A percentile compares a stretch with the other conserved stretches of the same genome.
Conservation (phyloP, 164 flowering plant genomes). For the Santalum album region DNA sequence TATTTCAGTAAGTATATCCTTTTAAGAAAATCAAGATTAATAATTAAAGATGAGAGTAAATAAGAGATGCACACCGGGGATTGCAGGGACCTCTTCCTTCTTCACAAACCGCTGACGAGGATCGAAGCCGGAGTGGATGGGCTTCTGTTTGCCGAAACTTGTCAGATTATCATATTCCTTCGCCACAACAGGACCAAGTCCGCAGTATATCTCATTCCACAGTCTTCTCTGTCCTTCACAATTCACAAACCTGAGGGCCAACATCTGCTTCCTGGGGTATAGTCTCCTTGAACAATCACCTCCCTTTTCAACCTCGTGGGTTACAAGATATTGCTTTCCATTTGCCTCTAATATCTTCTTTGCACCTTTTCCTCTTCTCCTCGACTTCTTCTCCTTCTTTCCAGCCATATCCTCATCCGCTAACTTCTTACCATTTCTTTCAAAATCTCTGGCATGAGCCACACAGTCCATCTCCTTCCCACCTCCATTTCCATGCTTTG, state of each 20-base stretch:
- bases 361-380: conserved; percentile 17
- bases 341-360: conserved; percentile 14
- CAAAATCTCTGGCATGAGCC: background rate
- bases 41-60: too few species aligned
- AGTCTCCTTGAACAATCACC: conserved; percentile 12
- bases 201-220: conserved; percentile 53
- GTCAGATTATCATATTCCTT: conserved; percentile 38
- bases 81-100: conserved; percentile 11
- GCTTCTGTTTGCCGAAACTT: conserved; percentile 14
- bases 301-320: conserved; percentile 5
- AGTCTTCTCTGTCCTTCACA: conserved; percentile 36
- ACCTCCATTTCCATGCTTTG: background rate
- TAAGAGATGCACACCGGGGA: conserved; percentile 20
- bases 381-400: conserved; percentile 19
- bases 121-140: conserved; percentile 9
- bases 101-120: conserved; percentile 10
- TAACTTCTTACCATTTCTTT: background rate
- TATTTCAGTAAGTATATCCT: too few species aligned
- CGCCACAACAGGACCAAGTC: conserved; percentile 33
- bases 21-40: too few species aligned
- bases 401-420: conserved; percentile 9
- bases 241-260: conserved; percentile 42
- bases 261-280: conserved; percentile 54
- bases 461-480: background rate
- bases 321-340: conserved; percentile 3